Evolutionary conservation across 805 yeast genomes (phyloP).

Genomic region (Starmerella tilneyi): DNA sequence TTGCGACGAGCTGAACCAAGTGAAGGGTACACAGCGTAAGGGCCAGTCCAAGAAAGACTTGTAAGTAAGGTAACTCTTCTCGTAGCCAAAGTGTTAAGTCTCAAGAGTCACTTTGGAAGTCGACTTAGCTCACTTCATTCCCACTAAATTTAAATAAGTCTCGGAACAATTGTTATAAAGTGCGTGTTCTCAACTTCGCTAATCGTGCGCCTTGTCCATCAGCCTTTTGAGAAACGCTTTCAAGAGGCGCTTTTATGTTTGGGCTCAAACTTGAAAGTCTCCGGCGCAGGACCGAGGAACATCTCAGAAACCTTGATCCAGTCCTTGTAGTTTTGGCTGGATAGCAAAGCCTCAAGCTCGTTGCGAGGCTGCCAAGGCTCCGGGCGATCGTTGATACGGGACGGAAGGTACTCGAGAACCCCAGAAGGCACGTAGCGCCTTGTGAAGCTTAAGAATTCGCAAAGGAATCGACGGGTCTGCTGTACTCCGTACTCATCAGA

Average conservation of each 20-base stretch:
- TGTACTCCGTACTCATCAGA: conserved; percentile 90
- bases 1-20: conserved; percentile 31
- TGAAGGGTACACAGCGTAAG: conserved; percentile 16
- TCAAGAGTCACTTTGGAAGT: not conserved
- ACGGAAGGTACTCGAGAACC: conserved; percentile 76
- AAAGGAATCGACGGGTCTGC: conserved; percentile 76
- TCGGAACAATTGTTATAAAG: no score
- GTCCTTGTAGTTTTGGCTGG: conserved; percentile 73
- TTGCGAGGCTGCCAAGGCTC: conserved; percentile 87
- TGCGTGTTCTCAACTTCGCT: no score
- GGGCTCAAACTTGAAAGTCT: conserved; percentile 68
- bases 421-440: conserved; percentile 94
- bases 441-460: conserved; percentile 89
- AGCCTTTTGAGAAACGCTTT: no score
- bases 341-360: conserved; percentile 82
- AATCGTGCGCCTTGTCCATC: no score
- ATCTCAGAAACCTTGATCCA: conserved; percentile 94
- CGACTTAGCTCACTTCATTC: not conserved
- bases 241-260: conserved; percentile 92
- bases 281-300: conserved; percentile 82
- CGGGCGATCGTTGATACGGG: conserved; percentile 85
- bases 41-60: conserved; percentile 1
- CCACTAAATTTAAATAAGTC: no score
- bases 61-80: not conserved
- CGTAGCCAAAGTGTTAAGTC: not conserved